Base-by-base conservation (phyloP, 257 asterid genomes). In the Scutellaria galericulata region DNA sequence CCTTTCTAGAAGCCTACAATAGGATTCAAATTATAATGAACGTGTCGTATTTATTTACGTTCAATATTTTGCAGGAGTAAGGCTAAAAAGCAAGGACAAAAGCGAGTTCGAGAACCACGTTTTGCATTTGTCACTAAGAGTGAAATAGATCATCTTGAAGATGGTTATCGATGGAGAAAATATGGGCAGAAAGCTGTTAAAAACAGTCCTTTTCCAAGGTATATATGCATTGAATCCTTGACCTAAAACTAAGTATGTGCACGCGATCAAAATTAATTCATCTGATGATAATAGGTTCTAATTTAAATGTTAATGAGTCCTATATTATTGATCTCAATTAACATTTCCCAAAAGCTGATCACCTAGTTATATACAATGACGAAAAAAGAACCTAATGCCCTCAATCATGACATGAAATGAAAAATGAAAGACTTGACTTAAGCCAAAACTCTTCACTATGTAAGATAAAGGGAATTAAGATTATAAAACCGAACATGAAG, bases 141-240 rank as follows among this genome's bases (percentile, higher is more conserved):
- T 73, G 97, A 91, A 73, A 82, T 91, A 52, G 97, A 91, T 83
- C 90, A 91, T 74, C 93, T 91, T 15, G 97, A 91, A 75, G 97
- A 91, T 74, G 97, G 97, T 39, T 91, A 89, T 53, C 74, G 97
- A 77, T 91, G 97, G 97, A 70, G 97, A 73, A 91, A 91, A 70
- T 91, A 91, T 79, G 97, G 97, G 5, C 97, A 91, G 74, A 89
- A 91, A 77, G 96, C 97, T 52, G 96, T 91, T 2, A 91, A 91
- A 74, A 87, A 91, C 52, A 91, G 95, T 79, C 92, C 97, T 37
- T 87, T 72, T 56, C 96, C 97, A 8, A 83, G 96, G 96, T 87
- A 59, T 24, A 24, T 24, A 24, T 13, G 40, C 39, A 0, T 13
- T 27, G 27, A n/a, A 40, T 39, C 14, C 52, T 20, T 31, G 4